Conservation (phyloP, 345 rosid genomes). For the Hypericum androsaemum region DNA sequence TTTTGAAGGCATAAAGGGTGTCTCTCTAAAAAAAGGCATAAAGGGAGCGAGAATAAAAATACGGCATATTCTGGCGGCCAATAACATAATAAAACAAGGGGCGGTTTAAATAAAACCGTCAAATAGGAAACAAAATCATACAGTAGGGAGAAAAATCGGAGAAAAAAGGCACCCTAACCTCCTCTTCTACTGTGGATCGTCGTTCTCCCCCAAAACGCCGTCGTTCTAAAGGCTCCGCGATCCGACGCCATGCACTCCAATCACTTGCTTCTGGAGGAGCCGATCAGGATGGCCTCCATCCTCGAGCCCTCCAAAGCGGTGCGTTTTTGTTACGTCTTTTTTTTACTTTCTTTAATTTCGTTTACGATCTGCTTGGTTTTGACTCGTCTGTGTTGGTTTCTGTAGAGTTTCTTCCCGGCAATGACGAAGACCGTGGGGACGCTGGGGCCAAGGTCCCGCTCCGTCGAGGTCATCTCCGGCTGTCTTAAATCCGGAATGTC, state of each 20-base stretch:
- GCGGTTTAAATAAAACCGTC: no score
- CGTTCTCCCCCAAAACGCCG: no score
- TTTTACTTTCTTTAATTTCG: background rate
- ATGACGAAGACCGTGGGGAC: constrained; percentile 96
- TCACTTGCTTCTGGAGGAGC: constrained; percentile 95
- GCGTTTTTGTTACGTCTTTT: constrained; percentile 14
- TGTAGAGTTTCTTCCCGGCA: constrained; percentile 87
- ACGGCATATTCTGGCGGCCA: no score
- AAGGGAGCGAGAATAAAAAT: no score
- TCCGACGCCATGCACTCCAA: constrained; percentile 67
- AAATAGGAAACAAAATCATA: no score
- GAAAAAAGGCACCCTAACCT: no score
- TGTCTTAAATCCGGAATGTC: constrained; percentile 96
- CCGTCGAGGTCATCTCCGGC: constrained; percentile 58
- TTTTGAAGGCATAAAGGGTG: no score
- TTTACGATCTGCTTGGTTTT: background rate
- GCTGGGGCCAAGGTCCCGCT: constrained; percentile 74
- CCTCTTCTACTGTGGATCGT: no score
- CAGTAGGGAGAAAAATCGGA: no score
- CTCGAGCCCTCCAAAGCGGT: constrained; percentile 95
- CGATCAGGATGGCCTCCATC: constrained; percentile 96
- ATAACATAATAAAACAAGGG: no score
- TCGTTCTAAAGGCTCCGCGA: no score
- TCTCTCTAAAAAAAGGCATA: no score
- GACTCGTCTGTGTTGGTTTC: background rate